Evolutionary conservation across 306 rosid genomes (phyloP).

Genomic region (Arachis stenosperma): DNA sequence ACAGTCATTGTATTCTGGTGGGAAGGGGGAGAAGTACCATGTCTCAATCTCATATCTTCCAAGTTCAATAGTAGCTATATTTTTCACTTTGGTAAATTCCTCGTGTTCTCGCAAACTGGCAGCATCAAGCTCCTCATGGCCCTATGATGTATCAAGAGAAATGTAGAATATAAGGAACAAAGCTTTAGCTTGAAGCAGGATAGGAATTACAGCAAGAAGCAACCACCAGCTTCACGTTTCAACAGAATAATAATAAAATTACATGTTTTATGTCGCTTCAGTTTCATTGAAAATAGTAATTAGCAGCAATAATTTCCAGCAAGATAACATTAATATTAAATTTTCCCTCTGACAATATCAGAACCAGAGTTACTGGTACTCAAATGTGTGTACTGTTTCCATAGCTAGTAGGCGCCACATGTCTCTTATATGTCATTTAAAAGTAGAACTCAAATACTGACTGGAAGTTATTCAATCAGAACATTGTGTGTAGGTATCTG

Average conservation of each 20-base stretch:
- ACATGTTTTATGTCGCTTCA: slow-evolving; percentile 31
- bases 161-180: slow-evolving; percentile 25
- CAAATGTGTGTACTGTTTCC: slow-evolving; percentile 15
- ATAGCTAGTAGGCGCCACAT: slow-evolving; percentile 8
- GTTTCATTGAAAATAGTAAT: slow-evolving; percentile 22
- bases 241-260: slow-evolving; percentile 17
- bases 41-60: slow-evolving; percentile 99
- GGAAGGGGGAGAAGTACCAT: slow-evolving; percentile 99
- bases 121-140: slow-evolving; percentile 99
- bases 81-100: slow-evolving; percentile 97
- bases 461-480: slow-evolving; percentile 30
- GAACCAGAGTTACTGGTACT: neutral
- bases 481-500: neutral
- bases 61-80: slow-evolving; percentile 96
- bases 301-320: slow-evolving; percentile 25
- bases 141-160: slow-evolving; percentile 52
- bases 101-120: slow-evolving; percentile 99
- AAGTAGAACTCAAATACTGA: slow-evolving; percentile 17
- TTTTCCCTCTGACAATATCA: slow-evolving; percentile 28
- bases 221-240: slow-evolving; percentile 18
- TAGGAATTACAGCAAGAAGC: slow-evolving; percentile 8
- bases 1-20: slow-evolving; percentile 95
- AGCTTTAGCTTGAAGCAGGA: slow-evolving; percentile 1
- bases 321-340: slow-evolving; percentile 17
- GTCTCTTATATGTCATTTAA: neutral